phyloP scores from a whole-genome alignment of 768 basidiomycete species.

The Psilocybe cubensis region DNA sequence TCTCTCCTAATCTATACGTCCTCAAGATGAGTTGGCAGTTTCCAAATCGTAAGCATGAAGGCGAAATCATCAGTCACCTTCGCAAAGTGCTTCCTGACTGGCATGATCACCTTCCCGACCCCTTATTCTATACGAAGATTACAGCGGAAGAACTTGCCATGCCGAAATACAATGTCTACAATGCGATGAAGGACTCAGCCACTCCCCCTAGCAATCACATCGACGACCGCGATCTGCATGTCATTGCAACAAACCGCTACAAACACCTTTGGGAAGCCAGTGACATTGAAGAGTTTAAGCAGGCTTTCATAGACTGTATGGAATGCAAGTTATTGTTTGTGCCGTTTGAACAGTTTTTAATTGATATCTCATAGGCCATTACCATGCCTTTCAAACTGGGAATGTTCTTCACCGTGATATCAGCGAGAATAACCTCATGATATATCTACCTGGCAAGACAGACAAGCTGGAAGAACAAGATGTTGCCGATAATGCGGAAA shows the following conservation, averaged over 20 bases:
- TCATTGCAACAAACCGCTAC: neutral
- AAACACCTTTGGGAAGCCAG: slow-evolving; percentile 9
- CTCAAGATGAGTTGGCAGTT: neutral
- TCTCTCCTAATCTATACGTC: neutral
- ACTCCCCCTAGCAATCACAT: neutral
- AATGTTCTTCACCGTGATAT: slow-evolving; percentile 34
- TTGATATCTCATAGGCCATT: slow-evolving; percentile 20
- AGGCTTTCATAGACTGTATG: slow-evolving; percentile 30
- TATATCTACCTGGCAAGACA: neutral
- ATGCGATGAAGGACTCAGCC: neutral
- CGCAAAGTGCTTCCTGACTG: neutral
- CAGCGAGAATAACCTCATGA: slow-evolving; percentile 35
- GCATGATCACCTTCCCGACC: neutral
- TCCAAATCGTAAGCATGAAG: neutral
- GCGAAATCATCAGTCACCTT: neutral
- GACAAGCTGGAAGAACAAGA: neutral
- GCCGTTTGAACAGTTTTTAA: neutral
- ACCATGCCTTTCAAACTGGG: slow-evolving; percentile 19
- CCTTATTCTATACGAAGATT: neutral
- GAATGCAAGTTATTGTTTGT: neutral
- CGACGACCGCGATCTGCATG: neutral
- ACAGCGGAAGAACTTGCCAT: neutral
- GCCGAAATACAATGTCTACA: neutral
- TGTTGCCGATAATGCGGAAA: too few relatives aligned
- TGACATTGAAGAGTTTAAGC: slow-evolving; percentile 27